Conservation (phyloP, 805 yeast genomes). For the Zygoascus flipseniorum region DNA sequence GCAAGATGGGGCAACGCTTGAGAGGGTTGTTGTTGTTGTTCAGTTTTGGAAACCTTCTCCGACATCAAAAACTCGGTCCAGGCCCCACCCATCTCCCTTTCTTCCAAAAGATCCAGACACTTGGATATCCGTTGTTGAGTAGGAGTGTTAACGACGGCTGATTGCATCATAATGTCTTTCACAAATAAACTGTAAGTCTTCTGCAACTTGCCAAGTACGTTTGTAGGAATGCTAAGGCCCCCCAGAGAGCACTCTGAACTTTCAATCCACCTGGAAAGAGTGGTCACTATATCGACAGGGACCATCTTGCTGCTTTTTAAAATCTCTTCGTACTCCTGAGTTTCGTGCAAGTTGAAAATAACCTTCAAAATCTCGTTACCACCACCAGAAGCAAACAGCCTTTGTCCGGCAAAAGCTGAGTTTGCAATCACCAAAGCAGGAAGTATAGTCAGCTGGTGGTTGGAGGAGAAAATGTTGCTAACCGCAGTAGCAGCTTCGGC, state of each 20-base stretch:
- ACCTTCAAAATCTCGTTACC: not conserved
- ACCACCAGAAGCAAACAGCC: slow-evolving; percentile 6
- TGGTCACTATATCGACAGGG: not conserved
- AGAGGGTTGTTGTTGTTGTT: not conserved
- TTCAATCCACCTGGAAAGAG: slow-evolving; percentile 14
- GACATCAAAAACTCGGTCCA: not conserved
- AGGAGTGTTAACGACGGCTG: not conserved
- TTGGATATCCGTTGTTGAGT: not conserved
- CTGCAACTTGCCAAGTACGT: slow-evolving; percentile 6
- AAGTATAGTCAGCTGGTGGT: slow-evolving; percentile 5
- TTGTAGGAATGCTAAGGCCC: slow-evolving; percentile 13
- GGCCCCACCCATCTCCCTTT: not conserved
- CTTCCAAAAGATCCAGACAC: not conserved
- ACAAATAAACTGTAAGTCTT: slow-evolving; percentile 8
- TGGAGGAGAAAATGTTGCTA: slow-evolving; percentile 2
- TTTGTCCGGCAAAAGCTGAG: slow-evolving; percentile 14
- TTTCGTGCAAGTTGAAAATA: not conserved
- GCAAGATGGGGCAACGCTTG: not conserved
- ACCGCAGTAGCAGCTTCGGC: slow-evolving; percentile 10
- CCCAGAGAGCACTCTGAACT: slow-evolving; percentile 13
- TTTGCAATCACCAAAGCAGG: slow-evolving; percentile 13
- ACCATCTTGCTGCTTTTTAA: not conserved
- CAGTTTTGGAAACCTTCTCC: not conserved
- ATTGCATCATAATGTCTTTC: slow-evolving; percentile 9
- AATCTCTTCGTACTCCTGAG: not conserved